Base-by-base conservation (phyloP, 2,329 filamentous ascomycete species). In the Aureobasidium zeae region DNA sequence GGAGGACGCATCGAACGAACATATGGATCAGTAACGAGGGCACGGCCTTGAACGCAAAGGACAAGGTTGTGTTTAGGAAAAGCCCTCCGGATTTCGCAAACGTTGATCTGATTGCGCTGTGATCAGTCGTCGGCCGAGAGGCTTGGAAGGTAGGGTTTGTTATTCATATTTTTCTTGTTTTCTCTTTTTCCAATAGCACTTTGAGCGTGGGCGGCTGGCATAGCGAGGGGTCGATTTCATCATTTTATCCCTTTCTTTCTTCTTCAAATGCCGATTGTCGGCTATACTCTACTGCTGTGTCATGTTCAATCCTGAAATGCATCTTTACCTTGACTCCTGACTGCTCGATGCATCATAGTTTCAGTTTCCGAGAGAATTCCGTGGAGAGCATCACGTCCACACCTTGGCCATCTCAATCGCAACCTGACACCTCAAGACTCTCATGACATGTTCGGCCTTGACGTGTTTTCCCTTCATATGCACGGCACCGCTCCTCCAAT, bases 11-110 rank as follows among this genome's bases (percentile, higher is more conserved):
- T 34, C 57, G 53, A 51, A 58, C 56, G 30, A 57, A 53, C 51
- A 83, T 96, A 41, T 94, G 87, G 84, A 87, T 96, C 58, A 94
- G 85, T 55, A 95, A 95, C 61, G 83, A 93, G 60, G 87, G 87
- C 47, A 87, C 89, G 15, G 84, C 86, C 8, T 68, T 96, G 53
- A 86, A 95, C 66, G 83, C 79, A 45, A 87, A 86, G 61, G 77
- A 78, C 21, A 77, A 83, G 13, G 86, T 94, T 4, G 77, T 94
- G 26, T 95, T 91, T 62, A 82, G 83, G 51, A 78, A 77, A 50
- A 84, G 86, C 48, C 88, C 88, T 13, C 60, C 60, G 5, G 60
- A 63, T 48, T 62, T 94, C 59, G 87, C 83, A 0, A 85, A 93
- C 63, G 71, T 89, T 20, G 86, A 94, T 64, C 67, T 94, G 54